Percentiles rank a stretch among this genome's conserved stretches.
phyloP scores from a whole-genome alignment of 2,329 filamentous ascomycete species.

The Thielaviopsis populi region DNA sequence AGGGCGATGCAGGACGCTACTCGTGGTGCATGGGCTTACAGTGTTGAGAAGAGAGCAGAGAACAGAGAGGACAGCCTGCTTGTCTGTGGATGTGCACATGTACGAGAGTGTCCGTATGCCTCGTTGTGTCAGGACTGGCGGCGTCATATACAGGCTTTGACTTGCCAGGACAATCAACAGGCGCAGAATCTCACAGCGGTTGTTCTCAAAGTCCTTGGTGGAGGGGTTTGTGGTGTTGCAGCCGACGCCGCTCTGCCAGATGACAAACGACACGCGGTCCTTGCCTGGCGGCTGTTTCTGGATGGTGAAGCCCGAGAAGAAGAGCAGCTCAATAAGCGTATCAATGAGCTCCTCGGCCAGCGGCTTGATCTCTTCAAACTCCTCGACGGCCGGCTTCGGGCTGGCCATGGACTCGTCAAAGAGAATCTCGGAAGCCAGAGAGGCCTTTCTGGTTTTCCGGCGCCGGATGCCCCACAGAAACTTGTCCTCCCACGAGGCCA shows the following conservation, averaged over 20 bases:
- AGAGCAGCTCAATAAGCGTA: conserved; percentile 73
- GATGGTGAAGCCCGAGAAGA: conserved; percentile 81
- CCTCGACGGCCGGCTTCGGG: conserved; percentile 33
- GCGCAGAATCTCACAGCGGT: conserved; percentile 77
- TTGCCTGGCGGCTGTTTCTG: conserved; percentile 56
- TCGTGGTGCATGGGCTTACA: conserved; percentile 35
- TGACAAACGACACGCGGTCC: conserved; percentile 75
- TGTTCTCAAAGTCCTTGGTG: conserved; percentile 84
- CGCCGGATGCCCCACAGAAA: conserved; percentile 79
- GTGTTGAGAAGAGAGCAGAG: conserved; percentile 91
- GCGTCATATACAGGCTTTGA: conserved; percentile 84
- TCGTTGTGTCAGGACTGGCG: conserved; percentile 61
- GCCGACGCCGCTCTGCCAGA: conserved; percentile 96
- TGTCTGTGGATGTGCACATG: conserved; percentile 73
- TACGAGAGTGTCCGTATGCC: conserved; percentile 79
- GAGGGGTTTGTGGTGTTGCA: conserved; percentile 81
- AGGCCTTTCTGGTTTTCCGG: conserved; percentile 53
- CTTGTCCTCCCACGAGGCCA: conserved; percentile 73
- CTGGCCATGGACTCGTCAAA: conserved; percentile 58
- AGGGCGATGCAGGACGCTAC: too few relatives aligned
- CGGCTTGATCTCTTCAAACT: conserved; percentile 71
- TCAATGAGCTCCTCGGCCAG: conserved; percentile 88
- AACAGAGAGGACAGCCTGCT: conserved; percentile 78
- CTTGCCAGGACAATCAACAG: conserved; percentile 74
- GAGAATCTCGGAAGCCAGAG: conserved; percentile 58